phyloP scores from a whole-genome alignment of 1,284 basidiomycete genomes.

The Moesziomyces antarcticus region DNA sequence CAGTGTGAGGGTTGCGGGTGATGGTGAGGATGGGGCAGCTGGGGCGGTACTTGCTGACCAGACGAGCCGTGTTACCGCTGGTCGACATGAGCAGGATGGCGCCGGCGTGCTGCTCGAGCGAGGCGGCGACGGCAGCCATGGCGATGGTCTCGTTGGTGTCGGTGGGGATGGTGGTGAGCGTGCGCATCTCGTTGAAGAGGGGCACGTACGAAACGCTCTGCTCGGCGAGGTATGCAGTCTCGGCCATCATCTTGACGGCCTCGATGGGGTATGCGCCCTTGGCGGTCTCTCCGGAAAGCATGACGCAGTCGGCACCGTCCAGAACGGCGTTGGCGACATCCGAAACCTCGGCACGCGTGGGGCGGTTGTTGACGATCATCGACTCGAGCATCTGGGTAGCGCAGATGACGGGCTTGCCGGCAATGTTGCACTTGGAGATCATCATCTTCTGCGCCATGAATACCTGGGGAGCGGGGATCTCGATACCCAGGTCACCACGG shows the following conservation, averaged over 20 bases:
- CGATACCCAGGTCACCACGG: constrained; percentile 67
- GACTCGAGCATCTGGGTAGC: constrained; percentile 99
- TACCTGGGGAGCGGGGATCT: constrained; percentile 73
- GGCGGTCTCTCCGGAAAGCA: constrained; percentile 68
- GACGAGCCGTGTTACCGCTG: constrained; percentile 88
- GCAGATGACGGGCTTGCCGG: constrained; percentile 88
- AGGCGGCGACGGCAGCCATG: constrained; percentile 65
- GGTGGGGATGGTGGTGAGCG: constrained; percentile 61
- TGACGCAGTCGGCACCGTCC: constrained; percentile 68
- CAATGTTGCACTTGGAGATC: constrained; percentile 68
- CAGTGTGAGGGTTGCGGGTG: constrained; percentile 93
- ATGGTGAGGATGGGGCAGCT: constrained; percentile 88
- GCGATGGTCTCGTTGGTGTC: constrained; percentile 67
- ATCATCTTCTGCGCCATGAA: constrained; percentile 69
- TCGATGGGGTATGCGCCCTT: constrained; percentile 67
- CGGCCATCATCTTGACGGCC: constrained; percentile 70
- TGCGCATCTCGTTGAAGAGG: constrained; percentile 71
- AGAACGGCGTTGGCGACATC: constrained; percentile 68
- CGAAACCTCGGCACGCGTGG: constrained; percentile 67
- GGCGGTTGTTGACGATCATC: constrained; percentile 68
- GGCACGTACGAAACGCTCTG: constrained; percentile 65
- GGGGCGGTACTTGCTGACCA: constrained; percentile 97
- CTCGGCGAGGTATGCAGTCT: constrained; percentile 67
- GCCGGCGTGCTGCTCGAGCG: constrained; percentile 66
- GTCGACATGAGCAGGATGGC: constrained; percentile 93